phyloP scores from a whole-genome alignment of 148 eudicot species.

The Euryodendron excelsum region DNA sequence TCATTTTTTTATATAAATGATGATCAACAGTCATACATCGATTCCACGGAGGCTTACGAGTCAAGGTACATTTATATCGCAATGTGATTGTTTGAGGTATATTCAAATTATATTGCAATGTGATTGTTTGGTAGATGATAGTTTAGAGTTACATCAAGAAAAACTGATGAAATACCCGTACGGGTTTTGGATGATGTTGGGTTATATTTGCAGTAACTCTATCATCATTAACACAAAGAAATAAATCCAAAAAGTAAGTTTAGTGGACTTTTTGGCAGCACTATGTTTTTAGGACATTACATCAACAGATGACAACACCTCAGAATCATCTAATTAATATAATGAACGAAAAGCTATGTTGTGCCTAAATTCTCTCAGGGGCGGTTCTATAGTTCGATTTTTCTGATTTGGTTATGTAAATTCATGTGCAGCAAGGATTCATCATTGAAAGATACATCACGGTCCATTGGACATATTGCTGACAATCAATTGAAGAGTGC shows the following conservation, averaged over 20 bases:
- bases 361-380: too few species aligned
- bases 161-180: neutral
- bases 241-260: too few species aligned
- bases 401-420: neutral
- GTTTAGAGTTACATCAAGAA: neutral
- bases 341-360: too few species aligned
- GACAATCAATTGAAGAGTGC: constrained; percentile 71
- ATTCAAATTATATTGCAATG: neutral
- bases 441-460: constrained; percentile 50
- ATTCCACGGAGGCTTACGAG: constrained; percentile 45
- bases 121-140: neutral
- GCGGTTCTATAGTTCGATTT: too few species aligned
- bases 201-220: too few species aligned
- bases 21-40: constrained; percentile 65
- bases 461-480: constrained; percentile 48
- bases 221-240: too few species aligned
- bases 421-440: constrained; percentile 64
- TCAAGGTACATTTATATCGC: constrained; percentile 42
- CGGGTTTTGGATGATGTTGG: too few species aligned
- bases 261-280: too few species aligned
- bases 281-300: too few species aligned
- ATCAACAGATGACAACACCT: too few species aligned
- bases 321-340: too few species aligned
- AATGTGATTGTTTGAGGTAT: neutral
- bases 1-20: constrained; percentile 61